Evolutionary conservation across 163 green algal genomes (phyloP).

Genomic region (Chlamydomonas reinhardtii): DNA sequence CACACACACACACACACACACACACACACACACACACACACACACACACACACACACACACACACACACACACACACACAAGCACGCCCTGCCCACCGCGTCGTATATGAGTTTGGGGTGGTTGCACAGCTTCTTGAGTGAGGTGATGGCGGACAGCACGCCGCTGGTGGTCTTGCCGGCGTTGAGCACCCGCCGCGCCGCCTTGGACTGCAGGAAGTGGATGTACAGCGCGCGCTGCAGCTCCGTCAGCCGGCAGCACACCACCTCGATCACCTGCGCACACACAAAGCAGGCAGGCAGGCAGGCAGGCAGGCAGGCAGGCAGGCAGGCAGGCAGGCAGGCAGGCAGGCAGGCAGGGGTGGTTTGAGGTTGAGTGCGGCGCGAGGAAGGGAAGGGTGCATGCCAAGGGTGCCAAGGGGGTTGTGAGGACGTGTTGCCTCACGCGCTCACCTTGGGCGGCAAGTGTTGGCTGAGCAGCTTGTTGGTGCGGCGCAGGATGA

Average conservation of each 20-base stretch:
- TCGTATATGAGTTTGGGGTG: conserved; percentile 96
- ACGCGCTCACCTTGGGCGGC: conserved; percentile 90
- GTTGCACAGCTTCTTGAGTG: conserved; percentile 99
- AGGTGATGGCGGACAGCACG: conserved; percentile 96
- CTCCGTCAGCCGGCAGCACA: conserved; percentile 93
- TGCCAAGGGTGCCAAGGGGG: too few species aligned
- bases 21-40: too few species aligned
- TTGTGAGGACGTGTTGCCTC: too few species aligned
- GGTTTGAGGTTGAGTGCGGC: too few species aligned
- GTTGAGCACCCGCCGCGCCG: conserved; percentile 75
- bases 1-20: too few species aligned
- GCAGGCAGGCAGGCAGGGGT: too few species aligned
- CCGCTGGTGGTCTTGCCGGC: conserved; percentile 53
- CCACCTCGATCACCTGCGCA: conserved; percentile 93
- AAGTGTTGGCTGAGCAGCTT: conserved; percentile 94
- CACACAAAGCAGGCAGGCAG: too few species aligned
- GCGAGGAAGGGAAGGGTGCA: too few species aligned
- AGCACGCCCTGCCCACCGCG: conserved; percentile 39
- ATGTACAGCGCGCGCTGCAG: conserved; percentile 95
- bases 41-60: too few species aligned
- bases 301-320: too few species aligned
- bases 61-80: too few species aligned
- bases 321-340: too few species aligned
- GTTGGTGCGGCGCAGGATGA: conserved; percentile 99
- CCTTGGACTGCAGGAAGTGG: conserved; percentile 92